Evolutionary conservation across 345 rosid genomes (phyloP).

Genomic region (Corymbia maculata): DNA sequence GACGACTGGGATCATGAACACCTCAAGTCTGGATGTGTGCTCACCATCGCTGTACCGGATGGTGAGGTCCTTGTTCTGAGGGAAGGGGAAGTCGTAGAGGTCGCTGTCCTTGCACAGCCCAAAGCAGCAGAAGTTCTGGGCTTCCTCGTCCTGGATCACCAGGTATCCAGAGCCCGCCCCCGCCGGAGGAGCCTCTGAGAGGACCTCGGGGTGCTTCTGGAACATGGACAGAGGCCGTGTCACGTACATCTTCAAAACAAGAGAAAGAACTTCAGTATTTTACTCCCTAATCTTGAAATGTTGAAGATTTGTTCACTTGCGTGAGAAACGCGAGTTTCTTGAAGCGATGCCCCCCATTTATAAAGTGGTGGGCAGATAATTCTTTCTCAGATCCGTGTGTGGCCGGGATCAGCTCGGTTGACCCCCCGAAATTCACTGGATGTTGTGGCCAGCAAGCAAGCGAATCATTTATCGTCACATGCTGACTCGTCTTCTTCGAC

Average conservation of each 20-base stretch:
- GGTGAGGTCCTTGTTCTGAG: slow-evolving; percentile 29
- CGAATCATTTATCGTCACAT: background rate
- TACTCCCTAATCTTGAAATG: background rate
- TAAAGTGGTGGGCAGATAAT: background rate
- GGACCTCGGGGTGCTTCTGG: slow-evolving; percentile 13
- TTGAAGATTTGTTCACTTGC: background rate
- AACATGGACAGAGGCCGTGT: slow-evolving; percentile 44
- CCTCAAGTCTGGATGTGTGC: background rate
- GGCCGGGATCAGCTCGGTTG: background rate
- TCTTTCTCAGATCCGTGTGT: background rate
- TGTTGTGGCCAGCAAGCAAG: background rate
- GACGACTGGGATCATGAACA: slow-evolving; percentile 26
- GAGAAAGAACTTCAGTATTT: background rate
- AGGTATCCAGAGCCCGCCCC: slow-evolving; percentile 35
- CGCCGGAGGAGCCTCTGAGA: slow-evolving; percentile 15
- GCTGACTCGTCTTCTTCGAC: background rate
- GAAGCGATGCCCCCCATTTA: background rate
- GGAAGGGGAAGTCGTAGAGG: slow-evolving; percentile 23
- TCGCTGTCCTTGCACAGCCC: slow-evolving; percentile 5
- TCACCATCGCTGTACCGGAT: background rate
- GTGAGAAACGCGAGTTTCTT: background rate
- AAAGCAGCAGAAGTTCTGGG: slow-evolving; percentile 11
- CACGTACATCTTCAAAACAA: slow-evolving; percentile 17
- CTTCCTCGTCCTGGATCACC: slow-evolving; percentile 38
- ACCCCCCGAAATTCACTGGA: background rate